phyloP scores from a whole-genome alignment of 176 grass and related monocot species.

The Oryza nivara region DNA sequence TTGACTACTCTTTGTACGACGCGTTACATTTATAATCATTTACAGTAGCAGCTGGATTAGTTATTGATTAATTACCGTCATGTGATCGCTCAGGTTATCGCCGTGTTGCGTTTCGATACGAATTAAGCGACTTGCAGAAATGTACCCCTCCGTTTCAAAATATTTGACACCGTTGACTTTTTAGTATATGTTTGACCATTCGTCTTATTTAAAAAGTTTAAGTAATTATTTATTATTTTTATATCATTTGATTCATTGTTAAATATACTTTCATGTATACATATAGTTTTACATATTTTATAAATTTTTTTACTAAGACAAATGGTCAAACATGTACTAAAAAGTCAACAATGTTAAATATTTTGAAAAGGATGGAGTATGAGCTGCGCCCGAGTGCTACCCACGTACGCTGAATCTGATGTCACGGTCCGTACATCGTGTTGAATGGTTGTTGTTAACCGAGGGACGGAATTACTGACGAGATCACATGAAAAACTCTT shows the following conservation, averaged over 20 bases:
- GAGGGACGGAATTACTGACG: not conserved
- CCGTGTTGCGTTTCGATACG: slow-evolving; percentile 4
- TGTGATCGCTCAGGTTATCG: not conserved
- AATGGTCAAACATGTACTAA: too few species aligned
- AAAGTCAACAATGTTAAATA: too few species aligned
- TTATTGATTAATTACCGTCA: not conserved
- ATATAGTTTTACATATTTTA: too few species aligned
- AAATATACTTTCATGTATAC: too few species aligned
- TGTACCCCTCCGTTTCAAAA: too few species aligned
- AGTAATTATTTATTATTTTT: too few species aligned
- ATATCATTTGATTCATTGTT: too few species aligned
- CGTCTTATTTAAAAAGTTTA: too few species aligned
- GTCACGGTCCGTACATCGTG: not conserved
- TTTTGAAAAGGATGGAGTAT: too few species aligned
- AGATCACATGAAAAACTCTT: not conserved
- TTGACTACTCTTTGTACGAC: not conserved
- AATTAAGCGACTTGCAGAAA: not conserved
- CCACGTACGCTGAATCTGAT: not conserved
- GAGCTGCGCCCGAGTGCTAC: not conserved
- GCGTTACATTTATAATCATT: not conserved
- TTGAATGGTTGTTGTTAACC: not conserved
- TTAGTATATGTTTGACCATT: too few species aligned
- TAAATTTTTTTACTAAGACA: too few species aligned
- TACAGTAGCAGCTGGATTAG: not conserved
- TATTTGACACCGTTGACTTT: too few species aligned